Base-by-base conservation (phyloP, 768 basidiomycete species). In the Rhodocollybia butyracea region DNA sequence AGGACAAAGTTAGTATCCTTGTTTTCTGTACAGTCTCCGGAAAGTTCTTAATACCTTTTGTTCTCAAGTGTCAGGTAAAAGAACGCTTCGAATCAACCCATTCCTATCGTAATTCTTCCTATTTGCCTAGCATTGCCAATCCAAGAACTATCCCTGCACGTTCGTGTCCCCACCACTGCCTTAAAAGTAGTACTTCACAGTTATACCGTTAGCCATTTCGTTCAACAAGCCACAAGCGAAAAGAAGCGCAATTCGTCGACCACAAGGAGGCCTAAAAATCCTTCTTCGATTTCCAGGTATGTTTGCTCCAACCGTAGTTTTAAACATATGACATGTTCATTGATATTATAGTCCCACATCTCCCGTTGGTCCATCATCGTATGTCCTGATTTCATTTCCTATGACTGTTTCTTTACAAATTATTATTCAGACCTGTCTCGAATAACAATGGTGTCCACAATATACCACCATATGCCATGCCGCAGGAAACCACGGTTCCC, bases 71-170 rank as follows among this genome's bases (percentile, higher is more conserved):
- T 65, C 86, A 88, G 80, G 87, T 88, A 73, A 59, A 63, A 41
- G 7, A n/a, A 10, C 7, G 13, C 19, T 29, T 21, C 11, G 3
- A 13, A 38, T 36, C 22, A 11, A 13, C 26, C 24, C 26, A 15
- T 24, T 24, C n/a, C 4, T 24, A 5, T 12, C 8, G 13, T 24
- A 5, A 38, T 2, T 26, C 48, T 7, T 32, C n/a, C 15, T 21
- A 43, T 46, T 55, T n/a, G n/a, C n/a, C n/a, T 30, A 94, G 86
- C 91, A 94, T 65, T 95, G 92, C 69, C 70, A 85, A 57, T 81
- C 86, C 58, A 95, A 95, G 75, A 91, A 89, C 64, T 91, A 89
- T 65, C 86, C 90, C 42, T 95, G 92, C 91, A 94, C 92, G 91
- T 93, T 64, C 62, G 89, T 83, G 17, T 60, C 55, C 27, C 48